Evolutionary conservation across 495 filamentous ascomycete species (phyloP).

Genomic region (Hypoxylon fragiforme): DNA sequence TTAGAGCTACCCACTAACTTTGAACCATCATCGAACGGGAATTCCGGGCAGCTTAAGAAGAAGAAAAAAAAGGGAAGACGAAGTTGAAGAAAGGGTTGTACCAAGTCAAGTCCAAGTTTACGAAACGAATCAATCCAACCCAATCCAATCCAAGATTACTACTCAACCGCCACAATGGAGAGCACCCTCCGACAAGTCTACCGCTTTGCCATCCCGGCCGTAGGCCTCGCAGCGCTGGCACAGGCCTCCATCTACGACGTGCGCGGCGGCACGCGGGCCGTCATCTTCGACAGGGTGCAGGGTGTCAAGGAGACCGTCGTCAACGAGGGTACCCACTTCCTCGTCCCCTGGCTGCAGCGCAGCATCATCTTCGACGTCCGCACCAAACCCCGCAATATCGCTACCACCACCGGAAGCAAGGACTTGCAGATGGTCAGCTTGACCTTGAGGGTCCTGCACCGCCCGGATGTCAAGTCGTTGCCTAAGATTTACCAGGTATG

Average conservation of each 20-base stretch:
- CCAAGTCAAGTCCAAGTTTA: too few species aligned
- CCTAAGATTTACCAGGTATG: slow-evolving; percentile 98
- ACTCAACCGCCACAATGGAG: slow-evolving; percentile 26
- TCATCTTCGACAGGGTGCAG: slow-evolving; percentile 95
- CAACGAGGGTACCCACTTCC: slow-evolving; percentile 96
- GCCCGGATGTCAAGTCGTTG: slow-evolving; percentile 87
- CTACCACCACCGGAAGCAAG: slow-evolving; percentile 97
- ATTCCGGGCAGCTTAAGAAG: neutral
- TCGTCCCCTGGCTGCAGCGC: slow-evolving; percentile 94
- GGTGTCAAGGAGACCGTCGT: slow-evolving; percentile 92
- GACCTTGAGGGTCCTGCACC: slow-evolving; percentile 92
- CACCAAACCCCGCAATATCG: slow-evolving; percentile 94
- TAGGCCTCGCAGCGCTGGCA: slow-evolving; percentile 61
- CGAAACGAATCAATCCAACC: too few species aligned
- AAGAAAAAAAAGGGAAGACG: neutral
- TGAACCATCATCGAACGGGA: neutral
- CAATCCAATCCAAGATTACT: too few species aligned
- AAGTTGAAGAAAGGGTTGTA: too few species aligned
- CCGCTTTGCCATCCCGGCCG: slow-evolving; percentile 70
- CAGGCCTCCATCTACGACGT: slow-evolving; percentile 94
- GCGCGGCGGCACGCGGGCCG: slow-evolving; percentile 86
- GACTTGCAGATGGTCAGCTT: slow-evolving; percentile 99
- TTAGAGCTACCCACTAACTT: too few species aligned
- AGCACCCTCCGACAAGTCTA: slow-evolving; percentile 50
- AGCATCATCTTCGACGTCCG: slow-evolving; percentile 97